Conservation (phyloP, 2,329 filamentous ascomycete species). For the Penicillium glabrum region DNA sequence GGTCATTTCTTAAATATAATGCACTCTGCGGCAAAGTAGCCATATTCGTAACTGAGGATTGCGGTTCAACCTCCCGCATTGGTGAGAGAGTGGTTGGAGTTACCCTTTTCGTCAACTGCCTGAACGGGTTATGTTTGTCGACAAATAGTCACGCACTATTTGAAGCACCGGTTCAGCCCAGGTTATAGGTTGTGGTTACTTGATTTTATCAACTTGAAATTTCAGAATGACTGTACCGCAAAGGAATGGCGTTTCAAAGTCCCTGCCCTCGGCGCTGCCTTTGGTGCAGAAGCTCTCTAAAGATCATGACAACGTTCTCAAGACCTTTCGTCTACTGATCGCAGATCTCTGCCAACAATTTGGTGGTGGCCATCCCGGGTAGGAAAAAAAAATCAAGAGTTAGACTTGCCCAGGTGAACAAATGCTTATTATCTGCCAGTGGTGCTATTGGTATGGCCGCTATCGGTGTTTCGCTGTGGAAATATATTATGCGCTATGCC, state of each 20-base stretch:
- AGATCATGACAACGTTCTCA: constrained; percentile 54
- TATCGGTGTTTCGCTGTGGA: constrained; percentile 45
- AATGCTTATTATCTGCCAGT: constrained; percentile 26
- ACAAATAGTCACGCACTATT: not conserved
- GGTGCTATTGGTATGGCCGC: constrained; percentile 49
- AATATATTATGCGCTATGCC: constrained; percentile 45
- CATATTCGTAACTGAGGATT: not conserved
- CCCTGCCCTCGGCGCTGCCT: constrained; percentile 14
- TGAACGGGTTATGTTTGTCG: constrained; percentile 7
- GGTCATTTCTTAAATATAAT: not conserved
- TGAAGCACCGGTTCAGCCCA: not conserved
- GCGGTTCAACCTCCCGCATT: constrained; percentile 4
- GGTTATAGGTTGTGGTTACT: not conserved
- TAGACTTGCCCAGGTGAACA: not conserved
- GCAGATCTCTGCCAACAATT: constrained; percentile 71
- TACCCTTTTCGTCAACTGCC: constrained; percentile 6
- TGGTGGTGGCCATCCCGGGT: constrained; percentile 68
- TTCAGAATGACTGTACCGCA: constrained; percentile 1
- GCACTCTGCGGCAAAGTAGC: not conserved
- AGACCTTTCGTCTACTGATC: constrained; percentile 62
- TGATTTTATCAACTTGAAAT: not conserved
- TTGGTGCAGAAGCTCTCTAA: constrained; percentile 23
- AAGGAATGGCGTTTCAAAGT: constrained; percentile 4
- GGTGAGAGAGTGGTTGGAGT: not conserved
- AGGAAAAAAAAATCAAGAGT: constrained; percentile 3